Percentiles rank a stretch among this genome's conserved stretches.
These are phyloP conservation scores for Colletotrichum lini DNA, from an alignment of 2,329 filamentous ascomycete genomes.

Conservation along the genomic window DNA sequence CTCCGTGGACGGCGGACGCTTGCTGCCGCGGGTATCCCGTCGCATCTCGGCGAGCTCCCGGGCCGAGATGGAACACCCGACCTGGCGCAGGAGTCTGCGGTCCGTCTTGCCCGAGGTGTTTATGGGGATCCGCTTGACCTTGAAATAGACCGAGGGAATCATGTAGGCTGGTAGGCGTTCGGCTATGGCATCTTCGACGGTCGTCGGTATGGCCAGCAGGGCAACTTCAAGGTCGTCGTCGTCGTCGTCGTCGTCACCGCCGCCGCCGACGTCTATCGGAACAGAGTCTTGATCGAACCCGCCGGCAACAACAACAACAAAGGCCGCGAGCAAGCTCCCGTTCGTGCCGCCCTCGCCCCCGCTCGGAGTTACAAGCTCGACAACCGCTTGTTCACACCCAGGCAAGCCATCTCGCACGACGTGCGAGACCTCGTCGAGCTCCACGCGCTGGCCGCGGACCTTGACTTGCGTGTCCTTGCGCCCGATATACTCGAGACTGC, in stretches of 20 bases:
- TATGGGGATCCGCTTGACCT: constrained; percentile 43
- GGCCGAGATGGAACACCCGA: constrained; percentile 18
- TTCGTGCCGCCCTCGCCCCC: too few species aligned
- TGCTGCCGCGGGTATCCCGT: neutral
- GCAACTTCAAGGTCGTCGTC: constrained; percentile 44
- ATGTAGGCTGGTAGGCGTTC: constrained; percentile 55
- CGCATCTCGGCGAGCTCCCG: neutral
- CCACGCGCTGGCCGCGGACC: constrained; percentile 13
- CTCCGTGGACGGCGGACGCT: neutral
- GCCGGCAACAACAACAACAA: neutral
- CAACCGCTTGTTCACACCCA: neutral
- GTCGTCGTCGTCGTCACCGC: too few species aligned
- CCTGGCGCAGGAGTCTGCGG: constrained; percentile 38
- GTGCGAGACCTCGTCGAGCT: constrained; percentile 56
- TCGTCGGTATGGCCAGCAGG: constrained; percentile 55
- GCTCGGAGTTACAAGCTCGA: neutral
- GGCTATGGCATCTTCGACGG: constrained; percentile 50
- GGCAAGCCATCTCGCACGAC: neutral
- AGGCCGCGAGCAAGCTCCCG: neutral
- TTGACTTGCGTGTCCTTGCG: too few species aligned
- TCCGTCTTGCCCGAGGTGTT: constrained; percentile 45
- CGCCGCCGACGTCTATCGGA: neutral
- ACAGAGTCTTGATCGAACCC: neutral
- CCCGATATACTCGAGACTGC: constrained; percentile 44
- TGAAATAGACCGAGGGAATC: constrained; percentile 52